These are phyloP conservation scores for Cryptosporidium sp. DNA, from an alignment of 169 alveolate genomes.

Conservation along the genomic window DNA sequence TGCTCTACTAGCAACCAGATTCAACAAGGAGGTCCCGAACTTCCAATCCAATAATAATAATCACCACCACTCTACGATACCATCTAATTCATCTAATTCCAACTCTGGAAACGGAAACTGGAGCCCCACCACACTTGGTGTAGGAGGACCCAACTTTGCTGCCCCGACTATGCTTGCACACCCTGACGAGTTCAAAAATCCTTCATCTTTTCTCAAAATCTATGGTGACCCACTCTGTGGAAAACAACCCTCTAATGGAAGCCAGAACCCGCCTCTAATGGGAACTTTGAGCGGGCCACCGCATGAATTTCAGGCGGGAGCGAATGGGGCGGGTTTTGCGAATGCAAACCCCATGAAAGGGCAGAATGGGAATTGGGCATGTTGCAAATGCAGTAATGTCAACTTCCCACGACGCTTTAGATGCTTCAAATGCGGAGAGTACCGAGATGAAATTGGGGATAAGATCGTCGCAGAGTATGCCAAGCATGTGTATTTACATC, in stretches of 20 bases:
- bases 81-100: background rate
- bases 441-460: constrained; percentile 81
- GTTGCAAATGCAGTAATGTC: constrained; percentile 81
- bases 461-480: constrained; percentile 83
- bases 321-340: constrained; percentile 20
- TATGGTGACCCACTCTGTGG: constrained; percentile 86
- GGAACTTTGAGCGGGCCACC: background rate
- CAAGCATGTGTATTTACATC: constrained; percentile 81
- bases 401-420: constrained; percentile 84
- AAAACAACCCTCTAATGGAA: background rate
- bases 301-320: constrained; percentile 13
- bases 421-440: constrained; percentile 83
- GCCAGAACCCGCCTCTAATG: background rate
- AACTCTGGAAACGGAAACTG: constrained; percentile 45
- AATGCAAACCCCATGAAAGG: constrained; percentile 75
- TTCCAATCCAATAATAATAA: background rate
- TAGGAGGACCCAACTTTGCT: constrained; percentile 75
- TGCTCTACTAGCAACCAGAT: constrained; percentile 23
- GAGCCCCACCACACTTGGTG: constrained; percentile 63
- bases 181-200: constrained; percentile 79
- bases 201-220: constrained; percentile 81
- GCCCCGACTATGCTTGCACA: constrained; percentile 76
- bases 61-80: background rate
- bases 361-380: constrained; percentile 85
- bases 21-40: constrained; percentile 25